phyloP scores from a whole-genome alignment of 352 stramenopile species.

The Phytophthora foliorum region DNA sequence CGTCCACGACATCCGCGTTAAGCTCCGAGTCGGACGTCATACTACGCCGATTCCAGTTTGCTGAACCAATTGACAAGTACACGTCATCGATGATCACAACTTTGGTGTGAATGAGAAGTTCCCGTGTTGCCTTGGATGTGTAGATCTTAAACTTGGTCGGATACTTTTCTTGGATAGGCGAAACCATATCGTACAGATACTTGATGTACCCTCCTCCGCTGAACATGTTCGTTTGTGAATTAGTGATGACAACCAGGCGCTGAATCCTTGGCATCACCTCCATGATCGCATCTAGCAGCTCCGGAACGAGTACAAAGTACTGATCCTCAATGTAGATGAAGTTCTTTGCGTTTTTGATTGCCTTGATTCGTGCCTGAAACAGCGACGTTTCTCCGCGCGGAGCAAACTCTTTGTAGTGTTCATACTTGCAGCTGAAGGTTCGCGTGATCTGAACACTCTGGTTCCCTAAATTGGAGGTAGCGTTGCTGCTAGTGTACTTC shows the following conservation, averaged over 20 bases:
- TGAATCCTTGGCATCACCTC: constrained; percentile 58
- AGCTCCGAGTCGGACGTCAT: constrained; percentile 68
- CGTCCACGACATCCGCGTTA: constrained; percentile 62
- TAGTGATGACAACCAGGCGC: constrained; percentile 55
- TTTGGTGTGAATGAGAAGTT: constrained; percentile 67
- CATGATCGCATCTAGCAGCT: constrained; percentile 39
- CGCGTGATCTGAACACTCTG: constrained; percentile 35
- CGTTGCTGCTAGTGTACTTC: constrained; percentile 48
- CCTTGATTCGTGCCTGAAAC: constrained; percentile 32
- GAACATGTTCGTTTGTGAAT: constrained; percentile 39
- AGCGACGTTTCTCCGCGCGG: constrained; percentile 30
- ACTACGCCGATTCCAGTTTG: constrained; percentile 67
- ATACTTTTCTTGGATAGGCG: constrained; percentile 48
- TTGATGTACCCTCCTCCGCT: constrained; percentile 50
- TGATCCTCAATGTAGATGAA: constrained; percentile 40
- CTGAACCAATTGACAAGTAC: constrained; percentile 62
- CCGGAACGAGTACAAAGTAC: constrained; percentile 33
- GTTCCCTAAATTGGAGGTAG: constrained; percentile 29
- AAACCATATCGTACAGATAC: constrained; percentile 64
- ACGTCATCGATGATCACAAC: constrained; percentile 70
- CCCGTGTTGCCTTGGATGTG: constrained; percentile 35
- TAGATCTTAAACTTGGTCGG: constrained; percentile 49
- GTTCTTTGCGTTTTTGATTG: constrained; percentile 38
- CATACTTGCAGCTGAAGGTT: constrained; percentile 35
- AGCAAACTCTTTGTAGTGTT: constrained; percentile 33